Evolutionary conservation across 2,329 filamentous ascomycete genomes (phyloP), one percentile per base, ranked within the genome.

Genomic region (Phyllosticta capitalensis): DNA sequence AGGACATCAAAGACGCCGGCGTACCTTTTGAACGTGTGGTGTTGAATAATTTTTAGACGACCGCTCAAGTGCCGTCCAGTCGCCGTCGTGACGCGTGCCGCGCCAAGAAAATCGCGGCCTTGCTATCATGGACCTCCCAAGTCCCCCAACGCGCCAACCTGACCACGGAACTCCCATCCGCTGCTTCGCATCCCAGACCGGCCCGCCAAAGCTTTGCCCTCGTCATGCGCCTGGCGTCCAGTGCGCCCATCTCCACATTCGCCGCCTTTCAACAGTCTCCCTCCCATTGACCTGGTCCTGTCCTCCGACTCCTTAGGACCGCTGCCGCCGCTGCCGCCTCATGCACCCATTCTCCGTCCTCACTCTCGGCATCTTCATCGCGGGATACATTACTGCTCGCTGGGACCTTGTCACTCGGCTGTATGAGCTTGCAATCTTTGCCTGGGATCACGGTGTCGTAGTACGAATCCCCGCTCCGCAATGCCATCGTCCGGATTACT

Each of bases 301-400:
- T 38, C 33, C 33, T 49, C 52, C 22, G 14, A 38, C 55, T 54
- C 55, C 52, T 33, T 54, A 26, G 55, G 20, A 22, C n/a, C 49
- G 7, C 49, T 22, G 21, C 20, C 22, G 38, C 26, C 52, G 19
- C 53, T 55, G 55, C 49, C 52, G 62, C 64, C 83, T 81, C 82
- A 97, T 97, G 92, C 92, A 96, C 90, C 90, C 92, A 71, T 96
- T 97, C 80, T 97, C 92, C 64, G 81, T 92, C 75, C 84, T 96
- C 76, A 95, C 92, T 71, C 86, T 96, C 78, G 91, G 89, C 78
- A 96, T 99, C 80, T 99, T 99, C 81, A 88, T 97, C 82, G 92
- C 94, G 79, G 94, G 94, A 76, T 99, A 99, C 82, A 97, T 92
- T 75, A 99, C 94, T 78, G 94, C 94, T 72, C 89, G 94, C 81